Conservation (phyloP, 495 filamentous ascomycete genomes). For the Penicillium ochrochloron region DNA sequence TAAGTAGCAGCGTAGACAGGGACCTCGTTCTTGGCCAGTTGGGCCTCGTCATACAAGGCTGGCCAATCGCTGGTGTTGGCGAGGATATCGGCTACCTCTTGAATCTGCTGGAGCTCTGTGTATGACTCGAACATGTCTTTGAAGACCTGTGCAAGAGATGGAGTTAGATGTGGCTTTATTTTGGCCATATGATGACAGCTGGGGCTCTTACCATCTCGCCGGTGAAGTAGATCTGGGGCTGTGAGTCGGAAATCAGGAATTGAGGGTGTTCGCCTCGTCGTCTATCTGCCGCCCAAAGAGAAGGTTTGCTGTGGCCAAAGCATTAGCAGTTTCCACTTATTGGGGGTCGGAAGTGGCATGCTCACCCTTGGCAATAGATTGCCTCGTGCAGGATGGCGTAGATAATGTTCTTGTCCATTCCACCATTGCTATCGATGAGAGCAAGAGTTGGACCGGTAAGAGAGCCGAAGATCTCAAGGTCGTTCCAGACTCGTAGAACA, state of each 20-base stretch:
- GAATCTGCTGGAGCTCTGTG: slow-evolving; percentile 67
- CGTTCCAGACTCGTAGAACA: slow-evolving; percentile 67
- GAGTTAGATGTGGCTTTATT: slow-evolving; percentile 9
- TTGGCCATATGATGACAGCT: not conserved
- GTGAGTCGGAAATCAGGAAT: slow-evolving; percentile 50
- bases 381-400: slow-evolving; percentile 88
- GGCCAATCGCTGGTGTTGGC: slow-evolving; percentile 72
- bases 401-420: slow-evolving; percentile 75
- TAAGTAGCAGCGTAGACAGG: slow-evolving; percentile 89
- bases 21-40: slow-evolving; percentile 77
- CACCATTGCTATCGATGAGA: slow-evolving; percentile 64
- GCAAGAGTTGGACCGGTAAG: slow-evolving; percentile 73
- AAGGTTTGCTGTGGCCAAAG: slow-evolving; percentile 44
- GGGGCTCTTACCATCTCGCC: slow-evolving; percentile 74
- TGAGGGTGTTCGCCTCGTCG: slow-evolving; percentile 42
- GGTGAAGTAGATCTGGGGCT: slow-evolving; percentile 74
- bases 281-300: slow-evolving; percentile 68
- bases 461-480: slow-evolving; percentile 72
- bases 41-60: slow-evolving; percentile 72
- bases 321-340: slow-evolving; percentile 19
- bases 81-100: slow-evolving; percentile 68
- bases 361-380: slow-evolving; percentile 72
- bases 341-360: not conserved
- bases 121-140: slow-evolving; percentile 80
- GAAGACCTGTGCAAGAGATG: slow-evolving; percentile 56